These are phyloP conservation scores for Rhododendron ovatum DNA, from an alignment of 148 eudicot species.

Conservation along the genomic window DNA sequence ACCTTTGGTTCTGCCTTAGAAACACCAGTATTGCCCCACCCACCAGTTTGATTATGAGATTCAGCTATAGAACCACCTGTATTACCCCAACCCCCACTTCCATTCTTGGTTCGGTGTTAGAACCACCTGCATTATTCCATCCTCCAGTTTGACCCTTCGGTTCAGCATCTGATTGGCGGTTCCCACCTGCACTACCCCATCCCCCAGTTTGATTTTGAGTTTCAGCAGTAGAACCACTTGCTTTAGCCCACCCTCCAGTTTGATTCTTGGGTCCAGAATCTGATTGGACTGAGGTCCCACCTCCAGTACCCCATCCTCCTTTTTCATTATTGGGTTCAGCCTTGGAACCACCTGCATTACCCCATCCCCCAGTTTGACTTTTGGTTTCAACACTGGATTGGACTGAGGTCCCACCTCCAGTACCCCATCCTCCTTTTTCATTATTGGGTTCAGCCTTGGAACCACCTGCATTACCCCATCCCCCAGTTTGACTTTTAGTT, in stretches of 20 bases:
- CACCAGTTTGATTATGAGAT: not conserved
- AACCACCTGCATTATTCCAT: not conserved
- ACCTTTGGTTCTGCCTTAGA: conserved; percentile 5
- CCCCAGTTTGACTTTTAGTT: conserved; percentile 6
- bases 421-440: not conserved
- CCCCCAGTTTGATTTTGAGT: not conserved
- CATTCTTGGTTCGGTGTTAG: not conserved
- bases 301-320: not conserved
- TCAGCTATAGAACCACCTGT: not conserved
- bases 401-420: not conserved
- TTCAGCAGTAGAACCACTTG: not conserved
- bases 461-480: conserved; percentile 3
- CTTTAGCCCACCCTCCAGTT: conserved; percentile 9
- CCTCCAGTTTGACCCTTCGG: not conserved
- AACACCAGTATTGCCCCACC: conserved; percentile 6
- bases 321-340: conserved; percentile 3
- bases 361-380: conserved; percentile 8
- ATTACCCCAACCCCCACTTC: not conserved
- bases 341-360: conserved; percentile 6
- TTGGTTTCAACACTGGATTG: conserved; percentile 7
- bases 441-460: conserved; percentile 8
- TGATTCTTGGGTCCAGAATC: conserved; percentile 2
- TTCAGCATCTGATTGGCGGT: not conserved
- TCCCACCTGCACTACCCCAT: not conserved
- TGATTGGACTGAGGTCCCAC: conserved; percentile 4